phyloP scores from a whole-genome alignment of 306 rosid species.

The Castanea mollissima region DNA sequence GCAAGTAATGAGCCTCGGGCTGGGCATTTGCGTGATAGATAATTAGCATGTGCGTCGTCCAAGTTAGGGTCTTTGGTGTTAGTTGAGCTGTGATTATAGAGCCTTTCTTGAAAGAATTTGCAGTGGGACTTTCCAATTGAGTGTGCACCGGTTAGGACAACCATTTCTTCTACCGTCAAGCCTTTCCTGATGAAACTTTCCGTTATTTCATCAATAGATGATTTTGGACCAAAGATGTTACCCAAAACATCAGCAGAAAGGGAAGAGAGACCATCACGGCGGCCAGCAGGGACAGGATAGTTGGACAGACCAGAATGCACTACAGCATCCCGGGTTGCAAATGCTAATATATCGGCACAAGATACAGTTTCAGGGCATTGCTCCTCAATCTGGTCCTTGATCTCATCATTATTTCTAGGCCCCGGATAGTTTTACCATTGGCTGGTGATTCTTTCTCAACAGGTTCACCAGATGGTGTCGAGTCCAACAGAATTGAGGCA shows the following conservation, averaged over 20 bases:
- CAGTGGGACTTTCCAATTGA: constrained; percentile 58
- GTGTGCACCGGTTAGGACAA: constrained; percentile 55
- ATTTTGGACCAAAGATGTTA: constrained; percentile 37
- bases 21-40: constrained; percentile 27
- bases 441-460: constrained; percentile 54
- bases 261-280: constrained; percentile 47
- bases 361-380: constrained; percentile 56
- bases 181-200: constrained; percentile 35
- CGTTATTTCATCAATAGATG: constrained; percentile 14
- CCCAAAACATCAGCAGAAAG: constrained; percentile 23
- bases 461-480: constrained; percentile 8
- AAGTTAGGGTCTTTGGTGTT: constrained; percentile 34
- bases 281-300: constrained; percentile 33
- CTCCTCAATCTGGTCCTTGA: constrained; percentile 48
- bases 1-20: not conserved
- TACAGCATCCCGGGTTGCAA: constrained; percentile 40
- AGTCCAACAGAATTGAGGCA: constrained; percentile 67
- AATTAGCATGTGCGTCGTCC: not conserved
- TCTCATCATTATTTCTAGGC: constrained; percentile 46
- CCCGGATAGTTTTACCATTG: constrained; percentile 41
- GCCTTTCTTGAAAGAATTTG: constrained; percentile 28
- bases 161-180: constrained; percentile 47
- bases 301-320: constrained; percentile 28
- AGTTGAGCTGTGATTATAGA: constrained; percentile 8
- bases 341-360: constrained; percentile 60